A percentile compares a stretch with the other conserved stretches of the same genome.
phyloP scores from a whole-genome alignment of 345 rosid genomes.

The Acer negundo region DNA sequence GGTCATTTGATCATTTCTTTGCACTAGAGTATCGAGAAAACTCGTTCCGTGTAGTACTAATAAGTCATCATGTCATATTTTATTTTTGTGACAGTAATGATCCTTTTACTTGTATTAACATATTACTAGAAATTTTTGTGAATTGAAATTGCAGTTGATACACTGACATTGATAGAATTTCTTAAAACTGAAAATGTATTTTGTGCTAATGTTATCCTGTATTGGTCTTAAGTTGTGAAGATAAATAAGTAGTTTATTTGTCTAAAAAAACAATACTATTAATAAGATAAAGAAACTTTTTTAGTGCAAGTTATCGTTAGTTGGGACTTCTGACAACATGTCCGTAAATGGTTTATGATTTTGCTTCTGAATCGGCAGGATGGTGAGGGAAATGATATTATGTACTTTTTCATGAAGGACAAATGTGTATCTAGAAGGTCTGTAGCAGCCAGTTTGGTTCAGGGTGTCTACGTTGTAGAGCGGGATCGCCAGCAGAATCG shows the following conservation, averaged over 20 bases:
- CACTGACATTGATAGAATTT: too few relatives aligned
- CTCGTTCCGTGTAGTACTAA: not conserved
- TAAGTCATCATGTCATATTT: not conserved
- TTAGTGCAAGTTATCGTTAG: not conserved
- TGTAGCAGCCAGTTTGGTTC: constrained; percentile 78
- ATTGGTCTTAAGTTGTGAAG: not conserved
- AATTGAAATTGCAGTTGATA: not conserved
- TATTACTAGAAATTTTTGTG: not conserved
- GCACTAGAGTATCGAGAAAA: not conserved
- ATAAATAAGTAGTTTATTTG: not conserved
- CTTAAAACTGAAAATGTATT: not conserved
- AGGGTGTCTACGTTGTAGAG: constrained; percentile 75
- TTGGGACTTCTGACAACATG: too few relatives aligned
- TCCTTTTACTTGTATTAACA: not conserved
- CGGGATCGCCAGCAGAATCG: constrained; percentile 87
- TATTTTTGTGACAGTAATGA: not conserved
- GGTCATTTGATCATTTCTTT: not conserved
- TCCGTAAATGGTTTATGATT: not conserved
- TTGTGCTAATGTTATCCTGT: not conserved
- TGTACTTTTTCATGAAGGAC: constrained; percentile 43
- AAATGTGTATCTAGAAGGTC: constrained; percentile 61
- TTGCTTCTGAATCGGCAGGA: too few relatives aligned
- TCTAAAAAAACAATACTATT: too few relatives aligned
- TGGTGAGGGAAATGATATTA: not conserved
- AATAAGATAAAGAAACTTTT: too few relatives aligned